A percentile compares a stretch with the other conserved stretches of the same genome.
Conservation (phyloP, 2,329 filamentous ascomycete genomes). For the Apiospora sp. region DNA sequence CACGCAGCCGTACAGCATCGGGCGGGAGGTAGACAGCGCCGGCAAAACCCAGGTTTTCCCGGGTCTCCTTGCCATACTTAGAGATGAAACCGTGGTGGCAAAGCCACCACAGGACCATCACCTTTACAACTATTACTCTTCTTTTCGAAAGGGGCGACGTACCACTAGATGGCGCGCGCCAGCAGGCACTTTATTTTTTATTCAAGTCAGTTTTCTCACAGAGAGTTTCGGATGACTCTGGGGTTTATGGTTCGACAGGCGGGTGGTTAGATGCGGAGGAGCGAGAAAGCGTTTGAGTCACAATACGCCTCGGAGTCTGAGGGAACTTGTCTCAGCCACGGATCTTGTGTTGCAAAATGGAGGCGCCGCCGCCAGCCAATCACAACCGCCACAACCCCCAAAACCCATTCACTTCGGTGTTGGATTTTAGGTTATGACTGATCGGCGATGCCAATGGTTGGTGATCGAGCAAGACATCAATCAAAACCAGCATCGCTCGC, state of each 20-base stretch:
- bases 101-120: background rate
- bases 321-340: slow-evolving; percentile 16
- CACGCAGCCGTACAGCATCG: slow-evolving; percentile 11
- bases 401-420: background rate
- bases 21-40: slow-evolving; percentile 14
- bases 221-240: background rate
- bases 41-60: slow-evolving; percentile 3
- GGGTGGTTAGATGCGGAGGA: background rate
- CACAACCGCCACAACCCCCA: background rate
- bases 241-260: background rate
- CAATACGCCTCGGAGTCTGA: background rate
- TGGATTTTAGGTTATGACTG: slow-evolving; percentile 6
- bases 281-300: background rate
- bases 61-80: background rate
- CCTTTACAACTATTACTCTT: background rate
- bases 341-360: slow-evolving; percentile 14
- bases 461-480: background rate
- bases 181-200: background rate
- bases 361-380: slow-evolving; percentile 5
- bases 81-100: background rate
- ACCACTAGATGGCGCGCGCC: slow-evolving; percentile 12
- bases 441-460: background rate
- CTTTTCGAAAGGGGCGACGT: slow-evolving; percentile 7
- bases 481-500: background rate
- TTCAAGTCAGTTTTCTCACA: background rate